Base-by-base conservation (phyloP, 768 basidiomycete genomes). In the Mycena epipterygia region DNA sequence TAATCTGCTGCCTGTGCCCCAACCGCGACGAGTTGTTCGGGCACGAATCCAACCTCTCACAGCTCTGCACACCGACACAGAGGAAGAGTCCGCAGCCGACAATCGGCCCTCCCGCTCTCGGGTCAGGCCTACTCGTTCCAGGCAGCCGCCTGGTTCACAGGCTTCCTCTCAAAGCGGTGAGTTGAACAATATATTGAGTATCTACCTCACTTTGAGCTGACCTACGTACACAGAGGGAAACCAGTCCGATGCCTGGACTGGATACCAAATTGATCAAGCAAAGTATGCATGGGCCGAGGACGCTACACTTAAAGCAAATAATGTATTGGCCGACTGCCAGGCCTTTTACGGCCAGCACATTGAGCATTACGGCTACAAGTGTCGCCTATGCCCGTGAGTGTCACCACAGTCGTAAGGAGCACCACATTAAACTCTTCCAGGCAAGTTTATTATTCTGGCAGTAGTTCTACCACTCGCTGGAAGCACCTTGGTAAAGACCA, bases 241-340 rank as follows among this genome's bases (percentile, higher is more conserved):
- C 32, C 59, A 46, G 59, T 46, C 59, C 32, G 59, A 60, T 35
- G 32, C 44, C 30, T 60, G 59, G 59, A 60, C 44, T 33, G 59
- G 59, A 46, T 60, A 60, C 32, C 59, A 60, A 33, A 60, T 60
- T 48, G 59, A 60, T 48, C 44, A 35, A 32, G 44, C 29, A n/a
- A 60, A 60, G 42, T 60, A 60, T 48, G 59, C 44, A 46, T 60
- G 59, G 59, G 59, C 59, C 44, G 59, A 63, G 49, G 61, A 63
- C 37, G 37, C 23, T 41, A 41, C 27, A 39, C 61, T 63, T 30
- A 63, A 52, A 39, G 61, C 49, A 52, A 63, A 63, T 30, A 51
- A 27, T 30, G 27, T 21, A 52, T 63, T 49, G 37, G 61, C 61
- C 27, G 61, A 63, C 61, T 63, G 61, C 37, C 61, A 63, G 37